Evolutionary conservation across 129 eudicot genomes (phyloP), one percentile per base, ranked within the genome.

Genomic region (Heracleum sosnowskyi): DNA sequence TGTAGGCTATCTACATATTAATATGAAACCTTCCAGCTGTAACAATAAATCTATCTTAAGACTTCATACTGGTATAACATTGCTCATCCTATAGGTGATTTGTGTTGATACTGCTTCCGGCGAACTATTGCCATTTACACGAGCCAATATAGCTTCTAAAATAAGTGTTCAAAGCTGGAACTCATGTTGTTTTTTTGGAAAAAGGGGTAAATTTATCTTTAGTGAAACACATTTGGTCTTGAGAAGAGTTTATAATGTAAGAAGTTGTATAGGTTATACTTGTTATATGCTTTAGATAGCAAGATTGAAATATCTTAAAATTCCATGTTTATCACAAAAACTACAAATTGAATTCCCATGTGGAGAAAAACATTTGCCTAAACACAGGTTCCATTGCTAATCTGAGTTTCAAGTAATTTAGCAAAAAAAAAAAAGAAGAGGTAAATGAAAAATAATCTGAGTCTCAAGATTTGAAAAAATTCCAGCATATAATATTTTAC

Each of bases 1-100:
- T 70, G 2, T 36, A 37, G 45, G 17, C 11, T 70, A 51, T 39
- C 24, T 6, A 34, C 24, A 36, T 69, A 7, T 40, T 46, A 71
- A 71, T 44, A 13, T 41, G 68, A 39, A 40, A 73, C 76, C 76
- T 72, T 72, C 45, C 45, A 49, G 33, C 76, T 72, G 33, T 72
- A 39, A 40, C 11, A 18, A 66, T 72, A 42, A 40, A 20, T 72
- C 3, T 11, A 40, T 22, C 18, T 72, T 33, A 72, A 10, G 5
- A 24, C 2, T 39, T 31, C n/a, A 49, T 49, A 7, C n/a, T 49
- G 57, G 57, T 10, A 40, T 36, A 4, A 36, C 45, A 40, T 22
- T 37, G 7, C 1, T 35, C 4, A 35, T 69, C 40, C 18, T 36
- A 17, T 36, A 35, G 26, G 26, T 7, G 17, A 5, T 24, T 24